Conservation (phyloP, 352 stramenopile genomes). For the Pythium sp. region DNA sequence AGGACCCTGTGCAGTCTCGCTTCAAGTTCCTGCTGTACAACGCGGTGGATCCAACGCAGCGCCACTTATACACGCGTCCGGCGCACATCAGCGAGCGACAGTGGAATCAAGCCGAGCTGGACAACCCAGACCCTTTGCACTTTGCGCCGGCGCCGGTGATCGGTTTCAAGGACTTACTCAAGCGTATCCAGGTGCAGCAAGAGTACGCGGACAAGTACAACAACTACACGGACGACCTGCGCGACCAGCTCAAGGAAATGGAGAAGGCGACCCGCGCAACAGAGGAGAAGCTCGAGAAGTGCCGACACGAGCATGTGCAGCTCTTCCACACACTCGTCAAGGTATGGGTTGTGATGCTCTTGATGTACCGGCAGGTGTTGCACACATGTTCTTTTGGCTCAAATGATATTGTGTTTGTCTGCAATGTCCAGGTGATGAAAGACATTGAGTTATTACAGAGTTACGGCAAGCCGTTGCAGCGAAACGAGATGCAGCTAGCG, state of each 20-base stretch:
- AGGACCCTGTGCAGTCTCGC: slow-evolving; percentile 78
- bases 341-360: slow-evolving; percentile 17
- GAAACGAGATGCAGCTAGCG: slow-evolving; percentile 73
- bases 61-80: slow-evolving; percentile 77
- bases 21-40: slow-evolving; percentile 92
- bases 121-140: slow-evolving; percentile 85
- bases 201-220: slow-evolving; percentile 80
- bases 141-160: slow-evolving; percentile 72
- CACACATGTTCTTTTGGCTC: background rate
- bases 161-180: slow-evolving; percentile 77
- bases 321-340: slow-evolving; percentile 84
- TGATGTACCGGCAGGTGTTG: background rate
- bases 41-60: slow-evolving; percentile 77
- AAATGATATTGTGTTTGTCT: slow-evolving; percentile 7
- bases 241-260: slow-evolving; percentile 75
- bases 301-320: slow-evolving; percentile 78
- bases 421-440: slow-evolving; percentile 63
- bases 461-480: slow-evolving; percentile 80
- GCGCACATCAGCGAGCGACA: slow-evolving; percentile 79
- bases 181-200: slow-evolving; percentile 82
- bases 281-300: slow-evolving; percentile 85
- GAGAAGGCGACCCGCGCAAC: slow-evolving; percentile 74
- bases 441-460: slow-evolving; percentile 87
- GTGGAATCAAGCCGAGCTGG: slow-evolving; percentile 83
- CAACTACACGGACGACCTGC: slow-evolving; percentile 74